Evolutionary conservation across 2,329 filamentous ascomycete species (phyloP).

Genomic region (Ophiostoma sp.): DNA sequence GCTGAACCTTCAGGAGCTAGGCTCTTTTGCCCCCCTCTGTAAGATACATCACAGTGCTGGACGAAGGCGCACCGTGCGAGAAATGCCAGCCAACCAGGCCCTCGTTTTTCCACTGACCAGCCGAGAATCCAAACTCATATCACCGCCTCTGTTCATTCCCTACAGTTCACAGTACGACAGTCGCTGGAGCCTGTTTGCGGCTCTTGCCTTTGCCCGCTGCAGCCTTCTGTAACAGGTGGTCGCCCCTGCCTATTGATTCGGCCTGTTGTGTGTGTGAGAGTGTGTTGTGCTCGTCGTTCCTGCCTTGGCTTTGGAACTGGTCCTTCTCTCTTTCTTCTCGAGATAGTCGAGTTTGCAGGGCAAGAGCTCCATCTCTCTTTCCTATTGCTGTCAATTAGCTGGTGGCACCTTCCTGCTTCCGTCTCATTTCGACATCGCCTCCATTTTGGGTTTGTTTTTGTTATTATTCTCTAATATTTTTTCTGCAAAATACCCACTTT

Average conservation of each 20-base stretch:
- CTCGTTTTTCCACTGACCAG: neutral
- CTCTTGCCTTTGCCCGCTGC: slow-evolving; percentile 7
- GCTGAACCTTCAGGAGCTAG: neutral
- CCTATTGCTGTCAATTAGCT: neutral
- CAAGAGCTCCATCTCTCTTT: slow-evolving; percentile 17
- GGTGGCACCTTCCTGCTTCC: neutral
- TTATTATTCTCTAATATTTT: slow-evolving; percentile 19
- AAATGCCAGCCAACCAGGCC: neutral
- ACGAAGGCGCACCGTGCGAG: slow-evolving; percentile 17
- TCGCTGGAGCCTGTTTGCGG: neutral
- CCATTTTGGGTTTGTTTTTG: slow-evolving; percentile 14
- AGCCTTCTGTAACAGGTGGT: neutral
- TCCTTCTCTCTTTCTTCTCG: neutral
- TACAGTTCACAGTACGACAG: neutral
- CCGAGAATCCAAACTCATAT: neutral
- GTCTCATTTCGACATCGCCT: neutral
- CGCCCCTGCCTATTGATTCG: neutral
- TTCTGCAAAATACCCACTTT: slow-evolving; percentile 19
- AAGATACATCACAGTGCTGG: slow-evolving; percentile 13
- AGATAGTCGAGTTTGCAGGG: neutral
- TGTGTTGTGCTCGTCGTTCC: neutral
- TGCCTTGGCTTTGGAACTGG: neutral
- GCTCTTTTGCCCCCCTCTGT: neutral
- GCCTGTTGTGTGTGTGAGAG: neutral
- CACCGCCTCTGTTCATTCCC: neutral